Evolutionary conservation across 2,329 filamentous ascomycete species (phyloP), one percentile per base, ranked within the genome.

Genomic region (Capronia coronata): DNA sequence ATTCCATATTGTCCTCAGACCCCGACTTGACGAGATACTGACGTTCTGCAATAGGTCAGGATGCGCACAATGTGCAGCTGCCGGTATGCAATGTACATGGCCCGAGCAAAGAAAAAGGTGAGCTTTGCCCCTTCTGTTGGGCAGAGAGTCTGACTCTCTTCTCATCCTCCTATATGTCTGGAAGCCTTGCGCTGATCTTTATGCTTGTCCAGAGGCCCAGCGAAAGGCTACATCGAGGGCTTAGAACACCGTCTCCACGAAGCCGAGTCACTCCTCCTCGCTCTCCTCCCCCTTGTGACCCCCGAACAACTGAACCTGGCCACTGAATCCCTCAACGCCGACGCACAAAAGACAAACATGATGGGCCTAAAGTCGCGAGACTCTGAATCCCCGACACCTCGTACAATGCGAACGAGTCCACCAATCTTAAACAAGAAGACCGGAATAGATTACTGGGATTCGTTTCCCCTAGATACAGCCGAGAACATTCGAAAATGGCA

Each of bases 141-240:
- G 14, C 16, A n/a, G n/a, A n/a, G n/a, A n/a, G n/a, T n/a, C n/a
- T n/a, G n/a, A n/a, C 35, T 7, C 1, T 2, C 16, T 7, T 39
- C 35, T 19, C 3, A 9, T 1, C 16, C 3, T 13, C 3, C 21
- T 19, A 10, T n/a, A 11, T 29, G 11, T 18, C 10, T 27, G 23
- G 23, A 27, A 10, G 10, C 18, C 16, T 13, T 14, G 13, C 27
- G 40, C 40, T 18, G 13, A 35, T 21, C 14, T 13, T 37, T 10
- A 22, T 5, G 25, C 23, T 44, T 44, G 32, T 21, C 21, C 30
- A 73, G 71, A 43, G 71, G 71, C 1, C 71, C 71, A 5, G 66
- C 70, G n/a, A 74, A 73, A 52, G 71, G 71, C 6, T 72, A 73
- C 44, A 65, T 69, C 14, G 71, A 73, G 58, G 66, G 68, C 13